Base-by-base conservation (phyloP, 768 basidiomycete genomes). In the Auricularia auricula-judae region DNA sequence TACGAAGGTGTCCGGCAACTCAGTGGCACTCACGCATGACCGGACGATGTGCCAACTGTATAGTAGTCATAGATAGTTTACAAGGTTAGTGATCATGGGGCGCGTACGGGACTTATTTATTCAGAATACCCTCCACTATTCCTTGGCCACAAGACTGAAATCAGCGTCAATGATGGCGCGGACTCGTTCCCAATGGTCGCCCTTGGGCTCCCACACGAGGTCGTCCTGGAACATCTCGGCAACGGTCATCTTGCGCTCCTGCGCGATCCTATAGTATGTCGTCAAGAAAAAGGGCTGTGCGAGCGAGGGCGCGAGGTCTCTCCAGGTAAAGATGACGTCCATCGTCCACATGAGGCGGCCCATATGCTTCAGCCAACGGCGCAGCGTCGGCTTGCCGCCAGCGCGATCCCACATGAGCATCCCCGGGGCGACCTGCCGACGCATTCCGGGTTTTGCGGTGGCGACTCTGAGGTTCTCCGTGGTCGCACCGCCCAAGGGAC, bases 141-240 rank as follows among this genome's bases (percentile, higher is more conserved):
- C 39, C 12, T 42, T 42, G 8, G 12, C 39, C 7, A 42, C 12
- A 7, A 42, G 8, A 42, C 39, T 14, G 39, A 14, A 14, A 14
- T 51, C 47, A 5, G 11, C 47, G 47, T 51, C 47, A 18, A 51
- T 51, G 5, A 51, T 10, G 5, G 18, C 21, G 14, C 47, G 47
- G 7, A 51, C 10, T 8, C 21, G 47, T 21, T 51, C 47, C 47
- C 47, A 51, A 51, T 51, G 47, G 21, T 65, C 64, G 10, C 64
- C 64, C 36, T 65, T 39, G 12, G 64, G 64, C 60, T 65, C 64
- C 64, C 64, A 65, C 14, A 58, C 59, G 36, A 65, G 44, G 39
- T 65, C 64, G 56, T 58, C 59, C 60, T 65, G 64, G 44, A 65
- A 65, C 64, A 65, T 65, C 58, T 65, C 64, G 12, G 64, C 44